phyloP scores from a whole-genome alignment of 148 eudicot species.

The Spergularia bocconei region DNA sequence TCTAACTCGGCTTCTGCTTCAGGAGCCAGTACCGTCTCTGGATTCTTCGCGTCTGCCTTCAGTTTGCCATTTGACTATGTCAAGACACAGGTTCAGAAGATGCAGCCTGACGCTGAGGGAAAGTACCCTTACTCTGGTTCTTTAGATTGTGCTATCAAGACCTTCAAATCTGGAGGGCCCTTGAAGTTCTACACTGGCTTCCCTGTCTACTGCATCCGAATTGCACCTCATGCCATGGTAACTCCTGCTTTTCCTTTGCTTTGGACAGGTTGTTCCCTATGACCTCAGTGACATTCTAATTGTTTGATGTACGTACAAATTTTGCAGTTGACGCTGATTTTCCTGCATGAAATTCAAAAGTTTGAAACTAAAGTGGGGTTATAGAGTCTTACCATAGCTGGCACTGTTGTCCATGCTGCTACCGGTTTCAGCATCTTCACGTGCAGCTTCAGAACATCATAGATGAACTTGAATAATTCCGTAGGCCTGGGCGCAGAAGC shows the following conservation, averaged over 20 bases:
- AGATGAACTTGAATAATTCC: too few relatives aligned
- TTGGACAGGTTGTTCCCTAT: background rate
- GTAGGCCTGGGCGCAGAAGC: too few relatives aligned
- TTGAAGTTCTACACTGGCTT: slow-evolving; percentile 90
- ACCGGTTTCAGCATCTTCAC: too few relatives aligned
- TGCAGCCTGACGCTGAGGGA: slow-evolving; percentile 95
- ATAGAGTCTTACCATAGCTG: slow-evolving; percentile 22
- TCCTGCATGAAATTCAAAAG: slow-evolving; percentile 88
- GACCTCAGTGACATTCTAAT: background rate
- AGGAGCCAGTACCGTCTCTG: slow-evolving; percentile 92
- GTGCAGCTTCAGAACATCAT: too few relatives aligned
- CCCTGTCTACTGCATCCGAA: slow-evolving; percentile 86
- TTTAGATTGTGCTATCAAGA: slow-evolving; percentile 77
- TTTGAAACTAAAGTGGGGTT: slow-evolving; percentile 56
- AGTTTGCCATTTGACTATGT: slow-evolving; percentile 95
- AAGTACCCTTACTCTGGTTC: slow-evolving; percentile 82
- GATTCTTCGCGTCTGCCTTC: slow-evolving; percentile 93
- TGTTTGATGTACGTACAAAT: background rate
- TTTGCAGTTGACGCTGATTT: slow-evolving; percentile 87
- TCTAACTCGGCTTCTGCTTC: background rate
- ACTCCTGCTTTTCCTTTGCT: slow-evolving; percentile 15
- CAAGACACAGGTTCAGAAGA: slow-evolving; percentile 94
- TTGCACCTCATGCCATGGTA: slow-evolving; percentile 98
- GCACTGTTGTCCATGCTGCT: too few relatives aligned
- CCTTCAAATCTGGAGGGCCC: slow-evolving; percentile 86